These are phyloP conservation scores for Phytopythium vexans DNA, from an alignment of 352 stramenopile genomes.

Conservation along the genomic window DNA sequence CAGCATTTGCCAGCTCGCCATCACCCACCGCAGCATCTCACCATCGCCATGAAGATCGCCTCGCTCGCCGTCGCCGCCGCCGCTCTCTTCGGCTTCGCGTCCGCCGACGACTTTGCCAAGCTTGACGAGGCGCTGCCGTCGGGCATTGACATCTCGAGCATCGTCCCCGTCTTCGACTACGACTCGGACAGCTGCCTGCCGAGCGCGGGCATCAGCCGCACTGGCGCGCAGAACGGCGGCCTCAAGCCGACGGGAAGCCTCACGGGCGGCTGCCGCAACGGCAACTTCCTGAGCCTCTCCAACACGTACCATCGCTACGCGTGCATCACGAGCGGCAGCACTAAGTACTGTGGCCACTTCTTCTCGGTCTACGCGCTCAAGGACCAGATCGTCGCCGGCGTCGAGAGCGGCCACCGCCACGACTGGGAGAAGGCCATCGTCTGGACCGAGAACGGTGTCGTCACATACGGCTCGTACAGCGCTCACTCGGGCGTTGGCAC, in stretches of 20 bases:
- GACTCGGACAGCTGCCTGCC: conserved; percentile 24
- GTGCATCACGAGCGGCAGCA: conserved; percentile 1
- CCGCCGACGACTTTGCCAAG: conserved; percentile 13
- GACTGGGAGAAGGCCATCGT: conserved; percentile 41
- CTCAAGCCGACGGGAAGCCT: conserved; percentile 23
- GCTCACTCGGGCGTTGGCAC: conserved; percentile 6
- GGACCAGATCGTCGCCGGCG: conserved; percentile 1
- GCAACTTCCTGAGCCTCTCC: conserved; percentile 9
- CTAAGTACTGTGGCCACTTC: conserved; percentile 11
- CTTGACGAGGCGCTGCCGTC: conserved; percentile 22
- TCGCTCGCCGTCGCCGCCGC: conserved; percentile 4
- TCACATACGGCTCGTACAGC: conserved; percentile 2
- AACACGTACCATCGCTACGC: conserved; percentile 16
- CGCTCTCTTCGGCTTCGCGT: conserved; percentile 5
- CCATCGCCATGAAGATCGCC: conserved; percentile 11
- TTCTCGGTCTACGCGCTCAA: conserved; percentile 10
- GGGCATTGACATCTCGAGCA: conserved; percentile 24
- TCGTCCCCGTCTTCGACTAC: conserved; percentile 3
- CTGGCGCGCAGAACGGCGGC: conserved; percentile 21
- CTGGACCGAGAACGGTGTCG: conserved; percentile 18
- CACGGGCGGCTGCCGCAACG: conserved; percentile 9
- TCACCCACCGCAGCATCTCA: background rate
- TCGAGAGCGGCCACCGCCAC: conserved; percentile 24
- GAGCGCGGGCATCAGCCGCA: conserved; percentile 30
- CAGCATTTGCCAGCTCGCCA: background rate